Conservation (phyloP, 257 asterid species). For the Solanum appendiculatum region DNA sequence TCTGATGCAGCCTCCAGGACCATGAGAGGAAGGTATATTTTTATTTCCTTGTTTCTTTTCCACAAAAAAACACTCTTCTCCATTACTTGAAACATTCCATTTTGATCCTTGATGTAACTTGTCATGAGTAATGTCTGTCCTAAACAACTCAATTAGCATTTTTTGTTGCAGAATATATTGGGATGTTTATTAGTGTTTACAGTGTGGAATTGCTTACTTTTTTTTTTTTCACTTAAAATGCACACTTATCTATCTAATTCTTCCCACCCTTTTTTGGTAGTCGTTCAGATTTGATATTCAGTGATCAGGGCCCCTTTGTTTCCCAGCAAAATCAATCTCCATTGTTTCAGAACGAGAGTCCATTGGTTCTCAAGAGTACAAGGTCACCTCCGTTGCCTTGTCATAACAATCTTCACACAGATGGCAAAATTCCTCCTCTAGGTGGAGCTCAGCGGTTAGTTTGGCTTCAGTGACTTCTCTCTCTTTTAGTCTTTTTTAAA, state of each 20-base stretch:
- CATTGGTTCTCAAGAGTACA: constrained; percentile 22
- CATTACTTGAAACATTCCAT: not conserved
- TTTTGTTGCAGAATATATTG: not conserved
- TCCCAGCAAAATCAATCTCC: constrained; percentile 36
- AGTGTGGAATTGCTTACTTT: not conserved
- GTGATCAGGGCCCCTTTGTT: constrained; percentile 18
- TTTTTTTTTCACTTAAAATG: not conserved
- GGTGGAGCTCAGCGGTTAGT: constrained; percentile 45
- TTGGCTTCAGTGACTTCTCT: not conserved
- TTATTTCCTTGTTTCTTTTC: not conserved
- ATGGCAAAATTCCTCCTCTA: constrained; percentile 28
- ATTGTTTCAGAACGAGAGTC: constrained; percentile 20
- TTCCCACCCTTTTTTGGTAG: constrained; percentile 18
- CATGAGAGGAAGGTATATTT: constrained; percentile 26
- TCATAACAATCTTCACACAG: constrained; percentile 28
- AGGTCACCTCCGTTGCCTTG: constrained; percentile 26
- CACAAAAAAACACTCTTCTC: not conserved
- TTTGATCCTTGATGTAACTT: not conserved
- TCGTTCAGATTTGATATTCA: constrained; percentile 19
- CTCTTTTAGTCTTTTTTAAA: not conserved
- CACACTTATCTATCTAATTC: not conserved
- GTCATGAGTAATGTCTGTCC: not conserved
- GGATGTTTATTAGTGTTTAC: not conserved
- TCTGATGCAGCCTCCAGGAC: constrained; percentile 30
- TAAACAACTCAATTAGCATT: not conserved